Evolutionary conservation across 1,284 basidiomycete genomes (phyloP).

Genomic region (Fistulina hepatica): DNA sequence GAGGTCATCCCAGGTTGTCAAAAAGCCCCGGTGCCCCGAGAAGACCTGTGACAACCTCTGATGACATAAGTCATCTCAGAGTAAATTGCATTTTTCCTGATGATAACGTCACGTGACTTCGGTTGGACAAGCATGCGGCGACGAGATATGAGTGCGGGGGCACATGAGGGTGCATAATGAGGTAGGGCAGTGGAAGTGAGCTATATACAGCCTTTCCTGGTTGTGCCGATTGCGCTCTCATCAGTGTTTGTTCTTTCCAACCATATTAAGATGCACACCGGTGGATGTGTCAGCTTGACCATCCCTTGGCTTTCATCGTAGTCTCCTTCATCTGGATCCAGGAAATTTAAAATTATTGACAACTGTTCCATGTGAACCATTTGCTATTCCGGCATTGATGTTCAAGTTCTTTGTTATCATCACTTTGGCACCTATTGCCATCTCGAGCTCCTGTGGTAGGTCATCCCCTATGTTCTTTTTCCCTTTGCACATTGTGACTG

Average conservation of each 20-base stretch:
- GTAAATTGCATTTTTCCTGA: too few species aligned
- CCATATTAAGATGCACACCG: not conserved
- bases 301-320: not conserved
- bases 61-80: too few species aligned
- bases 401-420: not conserved
- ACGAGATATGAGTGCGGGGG: too few species aligned
- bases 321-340: not conserved
- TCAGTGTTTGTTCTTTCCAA: not conserved
- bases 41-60: too few species aligned
- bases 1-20: too few species aligned
- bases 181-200: too few species aligned
- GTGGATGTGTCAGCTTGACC: not conserved
- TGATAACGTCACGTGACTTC: too few species aligned
- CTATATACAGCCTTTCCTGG: too few species aligned
- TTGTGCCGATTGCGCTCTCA: too few species aligned
- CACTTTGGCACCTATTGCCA: not conserved
- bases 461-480: not conserved
- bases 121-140: too few species aligned
- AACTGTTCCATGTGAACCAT: not conserved
- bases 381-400: not conserved
- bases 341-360: not conserved
- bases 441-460: not conserved
- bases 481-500: not conserved
- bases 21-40: too few species aligned
- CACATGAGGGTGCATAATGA: too few species aligned